Percentiles rank a stretch among this genome's conserved stretches.
These are phyloP conservation scores for Paradendryphiella salina DNA, from an alignment of 2,329 filamentous ascomycete species.

Conservation along the genomic window DNA sequence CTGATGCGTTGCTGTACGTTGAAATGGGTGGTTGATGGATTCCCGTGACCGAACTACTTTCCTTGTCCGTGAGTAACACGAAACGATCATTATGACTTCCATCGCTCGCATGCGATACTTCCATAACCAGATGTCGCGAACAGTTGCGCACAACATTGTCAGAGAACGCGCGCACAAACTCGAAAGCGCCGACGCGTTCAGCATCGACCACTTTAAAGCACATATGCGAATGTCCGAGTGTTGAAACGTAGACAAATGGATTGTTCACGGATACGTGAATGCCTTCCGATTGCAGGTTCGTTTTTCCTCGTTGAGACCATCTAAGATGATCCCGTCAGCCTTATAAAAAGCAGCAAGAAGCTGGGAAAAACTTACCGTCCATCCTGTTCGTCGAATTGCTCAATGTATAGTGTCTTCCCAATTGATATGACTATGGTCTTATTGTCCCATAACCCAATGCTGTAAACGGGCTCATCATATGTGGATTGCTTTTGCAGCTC, in stretches of 20 bases:
- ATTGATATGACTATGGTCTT: slow-evolving; percentile 30
- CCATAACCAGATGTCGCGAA: slow-evolving; percentile 32
- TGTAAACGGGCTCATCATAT: slow-evolving; percentile 38
- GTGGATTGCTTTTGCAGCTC: slow-evolving; percentile 50
- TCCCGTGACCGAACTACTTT: slow-evolving; percentile 32
- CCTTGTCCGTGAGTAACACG: slow-evolving; percentile 43
- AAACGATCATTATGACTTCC: slow-evolving; percentile 16
- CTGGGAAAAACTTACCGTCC: slow-evolving; percentile 21
- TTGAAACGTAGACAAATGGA: slow-evolving; percentile 59
- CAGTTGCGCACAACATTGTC: slow-evolving; percentile 37
- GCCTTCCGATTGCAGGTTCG: slow-evolving; percentile 54
- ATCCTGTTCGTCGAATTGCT: slow-evolving; percentile 31
- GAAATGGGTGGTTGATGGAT: slow-evolving; percentile 31
- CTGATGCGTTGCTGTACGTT: slow-evolving; percentile 30
- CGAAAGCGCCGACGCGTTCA: slow-evolving; percentile 33
- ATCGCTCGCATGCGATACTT: slow-evolving; percentile 6
- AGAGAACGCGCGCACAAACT: slow-evolving; percentile 34
- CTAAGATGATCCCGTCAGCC: slow-evolving; percentile 22
- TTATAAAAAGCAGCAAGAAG: not conserved
- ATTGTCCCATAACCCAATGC: slow-evolving; percentile 34
- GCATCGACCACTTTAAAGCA: slow-evolving; percentile 49
- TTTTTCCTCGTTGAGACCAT: slow-evolving; percentile 48
- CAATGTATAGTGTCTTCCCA: slow-evolving; percentile 35
- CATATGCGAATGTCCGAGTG: slow-evolving; percentile 57
- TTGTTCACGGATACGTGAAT: slow-evolving; percentile 54